Evolutionary conservation across 2,329 filamentous ascomycete species (phyloP).

Genomic region (Penicillium sp.): DNA sequence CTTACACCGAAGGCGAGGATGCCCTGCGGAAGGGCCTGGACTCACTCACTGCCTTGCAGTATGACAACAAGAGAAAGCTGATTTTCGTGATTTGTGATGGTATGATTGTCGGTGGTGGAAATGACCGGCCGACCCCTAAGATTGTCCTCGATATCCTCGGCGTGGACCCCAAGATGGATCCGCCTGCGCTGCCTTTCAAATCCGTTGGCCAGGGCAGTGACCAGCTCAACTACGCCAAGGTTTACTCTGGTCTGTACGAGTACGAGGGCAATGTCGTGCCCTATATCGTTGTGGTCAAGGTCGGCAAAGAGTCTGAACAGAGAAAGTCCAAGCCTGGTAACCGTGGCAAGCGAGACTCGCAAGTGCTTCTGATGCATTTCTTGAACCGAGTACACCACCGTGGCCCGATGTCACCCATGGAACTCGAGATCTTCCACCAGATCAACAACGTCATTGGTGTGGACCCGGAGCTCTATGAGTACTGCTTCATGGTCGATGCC

Average conservation of each 20-base stretch:
- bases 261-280: conserved; percentile 97
- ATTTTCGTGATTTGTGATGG: conserved; percentile 91
- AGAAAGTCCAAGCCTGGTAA: conserved; percentile 90
- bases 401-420: conserved; percentile 88
- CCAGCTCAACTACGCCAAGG: conserved; percentile 96
- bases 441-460: conserved; percentile 99
- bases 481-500: conserved; percentile 94
- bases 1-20: conserved; percentile 97
- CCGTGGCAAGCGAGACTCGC: conserved; percentile 96
- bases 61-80: conserved; percentile 97
- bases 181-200: conserved; percentile 89
- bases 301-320: conserved; percentile 95
- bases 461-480: conserved; percentile 95
- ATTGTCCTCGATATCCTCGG: conserved; percentile 97
- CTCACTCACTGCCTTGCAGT: conserved; percentile 88
- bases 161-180: conserved; percentile 94
- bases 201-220: conserved; percentile 85
- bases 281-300: conserved; percentile 93
- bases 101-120: conserved; percentile 99
- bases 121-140: conserved; percentile 89
- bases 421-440: conserved; percentile 98
- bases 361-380: conserved; percentile 94
- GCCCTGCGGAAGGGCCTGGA: conserved; percentile 89
- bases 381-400: conserved; percentile 96
- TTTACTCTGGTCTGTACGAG: conserved; percentile 97